phyloP scores from a whole-genome alignment of 768 basidiomycete species.

The Sarcodon sp. region DNA sequence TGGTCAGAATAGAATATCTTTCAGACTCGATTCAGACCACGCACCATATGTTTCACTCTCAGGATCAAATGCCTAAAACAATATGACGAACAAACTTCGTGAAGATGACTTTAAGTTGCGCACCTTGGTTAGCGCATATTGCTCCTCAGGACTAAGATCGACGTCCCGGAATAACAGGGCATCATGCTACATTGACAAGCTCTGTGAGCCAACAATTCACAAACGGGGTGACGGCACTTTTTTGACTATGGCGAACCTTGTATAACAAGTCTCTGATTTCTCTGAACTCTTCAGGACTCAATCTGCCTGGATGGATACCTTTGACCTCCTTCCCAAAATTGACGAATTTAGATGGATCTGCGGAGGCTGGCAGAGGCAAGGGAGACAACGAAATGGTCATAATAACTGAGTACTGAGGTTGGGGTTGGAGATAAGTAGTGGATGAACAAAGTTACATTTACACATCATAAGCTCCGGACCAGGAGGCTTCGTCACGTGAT shows the following conservation, averaged over 20 bases:
- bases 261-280: conserved; percentile 65
- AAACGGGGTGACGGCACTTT: not conserved
- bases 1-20: too few species aligned
- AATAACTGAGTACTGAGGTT: too few species aligned
- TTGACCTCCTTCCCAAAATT: conserved; percentile 71
- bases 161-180: conserved; percentile 65
- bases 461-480: too few species aligned
- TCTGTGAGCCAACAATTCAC: not conserved
- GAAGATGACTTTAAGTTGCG: conserved; percentile 7
- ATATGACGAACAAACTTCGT: not conserved
- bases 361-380: conserved; percentile 60
- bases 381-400: conserved; percentile 63
- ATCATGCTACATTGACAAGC: conserved; percentile 34
- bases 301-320: conserved; percentile 53
- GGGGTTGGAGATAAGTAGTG: too few species aligned
- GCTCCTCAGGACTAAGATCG: conserved; percentile 64
- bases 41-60: conserved; percentile 47
- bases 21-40: too few species aligned
- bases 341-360: conserved; percentile 50
- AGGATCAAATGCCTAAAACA: conserved; percentile 65
- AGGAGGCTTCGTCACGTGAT: too few species aligned
- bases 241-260: conserved; percentile 33
- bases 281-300: conserved; percentile 47
- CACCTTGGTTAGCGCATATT: conserved; percentile 79
- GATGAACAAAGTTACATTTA: too few species aligned